A percentile compares a stretch with the other conserved stretches of the same genome.
phyloP scores from a whole-genome alignment of 2,329 filamentous ascomycete genomes.

The Didymella keratinophila region DNA sequence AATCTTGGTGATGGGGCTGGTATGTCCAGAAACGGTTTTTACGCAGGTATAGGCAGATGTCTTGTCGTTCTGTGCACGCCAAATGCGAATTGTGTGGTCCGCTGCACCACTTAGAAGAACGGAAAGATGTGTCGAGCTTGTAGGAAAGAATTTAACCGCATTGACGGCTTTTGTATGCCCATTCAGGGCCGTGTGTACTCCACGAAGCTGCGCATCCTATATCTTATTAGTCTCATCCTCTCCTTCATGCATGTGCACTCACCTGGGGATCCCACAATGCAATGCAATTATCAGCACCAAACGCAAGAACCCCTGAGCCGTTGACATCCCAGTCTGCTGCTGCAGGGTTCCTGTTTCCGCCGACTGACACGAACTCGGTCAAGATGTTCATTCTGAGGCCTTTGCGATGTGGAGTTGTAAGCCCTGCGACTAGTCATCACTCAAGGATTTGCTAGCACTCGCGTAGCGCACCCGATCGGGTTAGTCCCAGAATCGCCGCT shows the following conservation, averaged over 20 bases:
- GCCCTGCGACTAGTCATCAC: constrained; percentile 30
- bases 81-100: constrained; percentile 77
- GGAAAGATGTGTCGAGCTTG: constrained; percentile 56
- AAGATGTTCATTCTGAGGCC: constrained; percentile 41
- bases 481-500: constrained; percentile 21
- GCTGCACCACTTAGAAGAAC: constrained; percentile 81
- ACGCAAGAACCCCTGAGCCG: constrained; percentile 75
- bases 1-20: constrained; percentile 75
- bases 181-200: constrained; percentile 71
- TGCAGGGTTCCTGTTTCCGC: constrained; percentile 88
- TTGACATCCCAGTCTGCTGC: constrained; percentile 85
- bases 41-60: constrained; percentile 50
- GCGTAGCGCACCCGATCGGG: constrained; percentile 31
- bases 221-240: constrained; percentile 22
- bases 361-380: constrained; percentile 71
- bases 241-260: constrained; percentile 47
- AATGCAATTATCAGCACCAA: constrained; percentile 87
- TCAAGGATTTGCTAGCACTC: constrained; percentile 44
- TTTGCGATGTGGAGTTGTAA: constrained; percentile 26
- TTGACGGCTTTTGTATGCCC: constrained; percentile 85
- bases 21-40: constrained; percentile 69
- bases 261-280: constrained; percentile 86
- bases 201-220: constrained; percentile 58
- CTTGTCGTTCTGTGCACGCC: constrained; percentile 51
- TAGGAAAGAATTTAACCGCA: constrained; percentile 78